A percentile compares a stretch with the other conserved stretches of the same genome.
phyloP scores from a whole-genome alignment of 2,329 filamentous ascomycete genomes.

The Cladosporium phlei region DNA sequence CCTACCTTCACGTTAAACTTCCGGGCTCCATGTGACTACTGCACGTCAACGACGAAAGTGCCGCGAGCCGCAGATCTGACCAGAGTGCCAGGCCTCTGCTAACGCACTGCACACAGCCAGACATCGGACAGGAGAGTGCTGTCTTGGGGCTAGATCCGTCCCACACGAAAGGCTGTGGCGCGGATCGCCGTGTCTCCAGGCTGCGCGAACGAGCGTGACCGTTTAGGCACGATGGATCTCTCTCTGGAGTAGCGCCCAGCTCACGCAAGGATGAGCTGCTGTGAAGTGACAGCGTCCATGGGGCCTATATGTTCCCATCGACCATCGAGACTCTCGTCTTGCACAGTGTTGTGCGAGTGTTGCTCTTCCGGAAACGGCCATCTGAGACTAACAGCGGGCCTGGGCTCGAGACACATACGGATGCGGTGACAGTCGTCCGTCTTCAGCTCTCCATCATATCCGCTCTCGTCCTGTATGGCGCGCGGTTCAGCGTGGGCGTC shows the following conservation, averaged over 20 bases:
- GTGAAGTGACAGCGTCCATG: conserved; percentile 15
- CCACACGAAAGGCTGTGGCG: conserved; percentile 30
- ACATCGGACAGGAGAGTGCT: conserved; percentile 3
- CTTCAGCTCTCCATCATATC: conserved; percentile 25
- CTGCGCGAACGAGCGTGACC: conserved; percentile 25
- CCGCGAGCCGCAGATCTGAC: conserved; percentile 4
- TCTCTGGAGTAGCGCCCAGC: conserved; percentile 21
- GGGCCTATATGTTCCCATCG: conserved; percentile 21
- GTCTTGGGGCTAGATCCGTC: conserved; percentile 20
- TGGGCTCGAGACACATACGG: conserved; percentile 29
- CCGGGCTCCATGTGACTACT: conserved; percentile 23
- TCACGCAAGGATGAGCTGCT: conserved; percentile 22
- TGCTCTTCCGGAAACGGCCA: conserved; percentile 31
- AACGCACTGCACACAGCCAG: conserved; percentile 3
- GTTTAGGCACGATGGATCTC: conserved; percentile 27
- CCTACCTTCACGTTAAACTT: conserved; percentile 21
- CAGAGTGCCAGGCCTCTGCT: conserved; percentile 7
- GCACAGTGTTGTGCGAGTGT: conserved; percentile 20
- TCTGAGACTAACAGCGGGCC: conserved; percentile 26
- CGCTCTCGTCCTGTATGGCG: conserved; percentile 13
- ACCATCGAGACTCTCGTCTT: conserved; percentile 18
- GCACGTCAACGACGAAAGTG: conserved; percentile 21
- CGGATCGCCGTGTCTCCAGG: conserved; percentile 26
- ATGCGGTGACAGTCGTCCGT: conserved; percentile 30
- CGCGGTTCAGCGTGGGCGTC: conserved; percentile 3